Evolutionary conservation across 2,329 filamentous ascomycete genomes (phyloP).

Genomic region (Stachybotrys chlorohalonatus): DNA sequence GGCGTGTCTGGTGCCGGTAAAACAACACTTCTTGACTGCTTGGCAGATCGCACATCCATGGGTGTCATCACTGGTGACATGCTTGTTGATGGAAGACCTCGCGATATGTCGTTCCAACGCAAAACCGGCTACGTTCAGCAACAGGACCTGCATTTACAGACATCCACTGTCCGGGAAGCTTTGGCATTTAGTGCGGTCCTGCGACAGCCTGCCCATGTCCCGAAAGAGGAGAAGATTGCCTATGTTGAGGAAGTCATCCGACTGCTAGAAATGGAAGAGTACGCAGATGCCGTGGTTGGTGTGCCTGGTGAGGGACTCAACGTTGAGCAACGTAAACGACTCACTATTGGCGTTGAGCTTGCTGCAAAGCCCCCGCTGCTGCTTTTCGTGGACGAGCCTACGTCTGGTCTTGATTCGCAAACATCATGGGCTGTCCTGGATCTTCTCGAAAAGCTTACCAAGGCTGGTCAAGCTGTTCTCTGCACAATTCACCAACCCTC

Average conservation of each 20-base stretch:
- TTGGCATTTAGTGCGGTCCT: conserved; percentile 76
- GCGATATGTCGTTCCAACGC: conserved; percentile 72
- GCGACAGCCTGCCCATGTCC: conserved; percentile 61
- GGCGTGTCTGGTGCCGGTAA: conserved; percentile 75
- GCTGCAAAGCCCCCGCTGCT: conserved; percentile 44
- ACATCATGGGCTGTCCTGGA: conserved; percentile 50
- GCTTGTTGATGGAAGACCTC: conserved; percentile 48
- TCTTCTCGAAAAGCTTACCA: conserved; percentile 49
- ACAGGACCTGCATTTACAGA: conserved; percentile 75
- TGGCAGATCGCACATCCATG: conserved; percentile 75
- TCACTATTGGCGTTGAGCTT: conserved; percentile 48
- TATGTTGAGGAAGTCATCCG: conserved; percentile 73
- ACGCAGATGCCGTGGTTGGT: conserved; percentile 53
- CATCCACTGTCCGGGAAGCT: conserved; percentile 74
- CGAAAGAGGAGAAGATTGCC: conserved; percentile 62
- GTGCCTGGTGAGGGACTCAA: conserved; percentile 48
- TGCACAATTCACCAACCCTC: conserved; percentile 44
- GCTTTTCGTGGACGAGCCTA: conserved; percentile 50
- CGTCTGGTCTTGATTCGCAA: conserved; percentile 49
- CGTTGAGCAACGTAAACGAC: conserved; percentile 47
- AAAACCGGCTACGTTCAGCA: conserved; percentile 86
- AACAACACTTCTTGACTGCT: conserved; percentile 73
- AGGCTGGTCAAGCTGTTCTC: conserved; percentile 36
- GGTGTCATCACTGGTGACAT: conserved; percentile 78
- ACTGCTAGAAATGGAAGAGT: conserved; percentile 54